These are phyloP conservation scores for Apiospora phragmitis DNA, from an alignment of 2,329 filamentous ascomycete species.

Conservation along the genomic window DNA sequence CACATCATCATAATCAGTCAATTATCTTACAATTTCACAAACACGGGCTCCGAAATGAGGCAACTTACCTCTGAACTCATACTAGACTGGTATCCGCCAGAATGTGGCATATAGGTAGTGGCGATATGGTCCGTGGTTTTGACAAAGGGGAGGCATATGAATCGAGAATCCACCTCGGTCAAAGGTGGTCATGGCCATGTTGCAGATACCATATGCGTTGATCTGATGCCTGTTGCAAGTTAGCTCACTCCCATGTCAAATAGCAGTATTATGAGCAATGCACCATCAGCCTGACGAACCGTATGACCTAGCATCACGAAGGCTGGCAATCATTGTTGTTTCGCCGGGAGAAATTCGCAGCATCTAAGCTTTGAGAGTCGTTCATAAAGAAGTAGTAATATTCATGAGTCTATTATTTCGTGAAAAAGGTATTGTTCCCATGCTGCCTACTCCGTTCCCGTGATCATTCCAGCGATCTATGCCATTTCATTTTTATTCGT, in stretches of 20 bases:
- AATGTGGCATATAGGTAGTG: not conserved
- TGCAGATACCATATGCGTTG: not conserved
- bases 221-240: not conserved
- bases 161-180: not conserved
- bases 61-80: not conserved
- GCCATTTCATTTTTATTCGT: conserved; percentile 5
- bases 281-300: not conserved
- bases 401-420: conserved; percentile 6
- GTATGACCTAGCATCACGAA: not conserved
- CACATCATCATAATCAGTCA: not conserved
- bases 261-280: not conserved
- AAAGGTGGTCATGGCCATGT: not conserved
- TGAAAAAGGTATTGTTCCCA: conserved; percentile 6
- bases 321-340: not conserved
- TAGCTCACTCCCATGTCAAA: not conserved
- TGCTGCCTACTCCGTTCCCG: conserved; percentile 7
- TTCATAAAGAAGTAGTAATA: conserved; percentile 1
- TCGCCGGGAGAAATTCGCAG: not conserved
- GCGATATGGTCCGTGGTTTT: not conserved
- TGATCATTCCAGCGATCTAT: conserved; percentile 1
- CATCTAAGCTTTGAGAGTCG: not conserved
- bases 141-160: not conserved
- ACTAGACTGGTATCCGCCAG: not conserved
- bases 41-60: not conserved
- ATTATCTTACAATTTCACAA: too few relatives aligned